phyloP scores from a whole-genome alignment of 2,329 filamentous ascomycete genomes.

The Cordyceps pruinosa region DNA sequence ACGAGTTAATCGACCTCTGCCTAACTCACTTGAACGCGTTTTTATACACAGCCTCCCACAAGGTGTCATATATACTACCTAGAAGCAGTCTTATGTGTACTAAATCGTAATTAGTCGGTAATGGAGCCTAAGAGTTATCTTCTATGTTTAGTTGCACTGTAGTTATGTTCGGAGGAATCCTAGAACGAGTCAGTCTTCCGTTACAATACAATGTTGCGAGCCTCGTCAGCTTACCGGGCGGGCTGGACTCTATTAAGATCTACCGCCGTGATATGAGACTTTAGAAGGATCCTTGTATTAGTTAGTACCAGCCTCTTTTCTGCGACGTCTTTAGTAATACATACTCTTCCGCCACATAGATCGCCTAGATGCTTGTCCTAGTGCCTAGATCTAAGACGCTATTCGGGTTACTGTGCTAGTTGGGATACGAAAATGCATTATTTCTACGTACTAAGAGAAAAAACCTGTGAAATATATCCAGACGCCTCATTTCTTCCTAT shows the following conservation, averaged over 20 bases:
- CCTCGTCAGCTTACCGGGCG: conserved; percentile 21
- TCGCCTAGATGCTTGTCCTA: conserved; percentile 86
- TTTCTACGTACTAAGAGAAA: conserved; percentile 59
- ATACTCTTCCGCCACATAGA: conserved; percentile 70
- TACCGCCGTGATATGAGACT: conserved; percentile 30
- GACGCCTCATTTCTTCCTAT: conserved; percentile 68
- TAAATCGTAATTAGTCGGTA: conserved; percentile 59
- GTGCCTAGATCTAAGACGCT: conserved; percentile 62
- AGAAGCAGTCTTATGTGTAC: conserved; percentile 75
- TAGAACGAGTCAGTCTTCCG: conserved; percentile 29
- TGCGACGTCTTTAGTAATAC: conserved; percentile 20
- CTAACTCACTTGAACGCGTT: conserved; percentile 52
- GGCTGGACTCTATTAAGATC: conserved; percentile 36
- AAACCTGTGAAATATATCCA: conserved; percentile 72
- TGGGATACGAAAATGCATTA: conserved; percentile 19
- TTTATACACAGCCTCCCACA: conserved; percentile 68
- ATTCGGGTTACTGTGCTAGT: conserved; percentile 11
- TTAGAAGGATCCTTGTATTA: conserved; percentile 12
- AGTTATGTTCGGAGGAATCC: conserved; percentile 57
- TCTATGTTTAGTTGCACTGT: conserved; percentile 67
- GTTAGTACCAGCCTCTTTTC: not conserved
- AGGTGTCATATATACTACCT: conserved; percentile 61
- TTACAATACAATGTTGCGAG: not conserved
- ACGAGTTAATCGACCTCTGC: not conserved
- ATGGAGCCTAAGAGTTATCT: conserved; percentile 51